These are phyloP conservation scores for Kondoa malvinella DNA, from an alignment of 768 basidiomycete species.

Conservation along the genomic window DNA sequence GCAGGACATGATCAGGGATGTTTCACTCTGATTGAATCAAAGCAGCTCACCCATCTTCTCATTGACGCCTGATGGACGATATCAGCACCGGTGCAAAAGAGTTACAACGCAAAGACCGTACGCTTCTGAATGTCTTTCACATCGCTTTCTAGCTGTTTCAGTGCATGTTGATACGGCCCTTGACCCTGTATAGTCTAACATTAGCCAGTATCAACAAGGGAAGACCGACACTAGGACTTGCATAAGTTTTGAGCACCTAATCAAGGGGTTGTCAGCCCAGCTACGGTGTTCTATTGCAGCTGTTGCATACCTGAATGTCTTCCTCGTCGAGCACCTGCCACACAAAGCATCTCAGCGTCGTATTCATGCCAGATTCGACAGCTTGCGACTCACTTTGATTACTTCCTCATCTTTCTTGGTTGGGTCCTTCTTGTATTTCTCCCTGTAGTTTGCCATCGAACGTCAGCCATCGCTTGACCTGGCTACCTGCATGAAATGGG, in stretches of 20 bases:
- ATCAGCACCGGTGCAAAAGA: neutral
- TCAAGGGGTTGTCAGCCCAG: neutral
- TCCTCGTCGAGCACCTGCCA: constrained; percentile 60
- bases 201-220: neutral
- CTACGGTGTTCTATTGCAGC: too few species aligned
- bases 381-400: constrained; percentile 38
- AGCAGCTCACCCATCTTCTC: constrained; percentile 67
- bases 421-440: constrained; percentile 78
- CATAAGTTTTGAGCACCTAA: neutral
- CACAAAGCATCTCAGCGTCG: neutral
- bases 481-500: neutral
- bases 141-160: constrained; percentile 78
- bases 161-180: constrained; percentile 79
- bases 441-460: constrained; percentile 61
- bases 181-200: constrained; percentile 63
- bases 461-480: constrained; percentile 16
- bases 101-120: neutral
- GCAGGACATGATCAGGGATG: too few species aligned
- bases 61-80: constrained; percentile 56
- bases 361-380: neutral
- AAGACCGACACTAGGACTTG: neutral
- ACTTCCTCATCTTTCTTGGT: constrained; percentile 86
- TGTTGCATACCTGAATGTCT: constrained; percentile 65
- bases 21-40: constrained; percentile 9
- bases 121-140: constrained; percentile 87